phyloP scores from a whole-genome alignment of 768 basidiomycete genomes.

The Leccinellum rugosiceps region DNA sequence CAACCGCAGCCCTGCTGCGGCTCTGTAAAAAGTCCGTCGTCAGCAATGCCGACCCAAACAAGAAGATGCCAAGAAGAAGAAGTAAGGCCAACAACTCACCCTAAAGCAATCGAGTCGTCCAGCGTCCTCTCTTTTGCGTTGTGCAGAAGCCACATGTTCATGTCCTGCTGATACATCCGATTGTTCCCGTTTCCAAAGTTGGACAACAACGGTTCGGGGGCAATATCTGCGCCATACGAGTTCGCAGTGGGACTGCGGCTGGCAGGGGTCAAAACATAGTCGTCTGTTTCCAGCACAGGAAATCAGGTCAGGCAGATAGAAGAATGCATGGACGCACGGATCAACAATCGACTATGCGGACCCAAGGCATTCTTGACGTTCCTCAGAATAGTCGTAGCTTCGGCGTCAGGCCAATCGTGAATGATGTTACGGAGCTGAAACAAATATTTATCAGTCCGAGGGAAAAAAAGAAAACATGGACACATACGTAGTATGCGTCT shows the following conservation, averaged over 20 bases:
- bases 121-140: conserved; percentile 45
- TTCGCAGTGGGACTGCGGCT: conserved; percentile 3
- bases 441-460: background rate
- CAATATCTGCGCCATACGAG: conserved; percentile 23
- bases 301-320: background rate
- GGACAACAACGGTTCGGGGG: conserved; percentile 45
- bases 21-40: conserved; percentile 5
- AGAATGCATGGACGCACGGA: conserved; percentile 24
- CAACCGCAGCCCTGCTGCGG: conserved; percentile 17
- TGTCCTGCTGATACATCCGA: conserved; percentile 41
- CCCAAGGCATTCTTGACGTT: conserved; percentile 29
- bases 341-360: conserved; percentile 30
- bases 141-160: conserved; percentile 43
- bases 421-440: conserved; percentile 27
- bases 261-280: conserved; percentile 18
- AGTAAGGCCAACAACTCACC: conserved; percentile 10
- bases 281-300: conserved; percentile 10
- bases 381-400: conserved; percentile 30
- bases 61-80: background rate
- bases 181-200: conserved; percentile 45
- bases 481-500: conserved; percentile 27
- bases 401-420: conserved; percentile 37
- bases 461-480: background rate
- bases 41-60: background rate
- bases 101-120: conserved; percentile 37